A percentile compares a stretch with the other conserved stretches of the same genome.
Evolutionary conservation across 192 early-diverging fungal genomes (phyloP).

Genomic region (Gigaspora rosea): DNA sequence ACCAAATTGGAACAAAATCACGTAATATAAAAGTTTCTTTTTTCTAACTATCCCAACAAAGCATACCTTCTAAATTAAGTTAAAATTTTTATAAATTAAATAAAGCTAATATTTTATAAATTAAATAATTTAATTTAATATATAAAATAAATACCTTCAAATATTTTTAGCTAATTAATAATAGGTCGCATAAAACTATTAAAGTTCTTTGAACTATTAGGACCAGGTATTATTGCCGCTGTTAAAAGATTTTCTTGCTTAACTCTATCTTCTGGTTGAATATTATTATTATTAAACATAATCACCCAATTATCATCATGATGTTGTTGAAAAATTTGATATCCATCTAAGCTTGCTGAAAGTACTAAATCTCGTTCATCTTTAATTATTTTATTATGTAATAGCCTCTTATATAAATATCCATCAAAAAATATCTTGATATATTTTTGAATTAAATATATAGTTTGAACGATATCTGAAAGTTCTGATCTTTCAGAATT

Average conservation of each 20-base stretch:
- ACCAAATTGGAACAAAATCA: neutral
- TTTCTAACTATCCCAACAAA: neutral
- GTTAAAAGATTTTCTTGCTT: conserved; percentile 4
- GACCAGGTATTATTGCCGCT: neutral
- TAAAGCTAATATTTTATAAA: neutral
- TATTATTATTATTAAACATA: neutral
- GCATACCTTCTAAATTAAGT: neutral
- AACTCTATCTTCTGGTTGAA: neutral
- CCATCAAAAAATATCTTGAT: neutral
- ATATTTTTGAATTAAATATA: neutral
- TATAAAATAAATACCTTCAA: neutral
- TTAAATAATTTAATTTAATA: neutral
- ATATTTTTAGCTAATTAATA: neutral
- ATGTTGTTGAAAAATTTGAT: neutral
- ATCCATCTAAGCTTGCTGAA: neutral
- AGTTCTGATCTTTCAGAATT: too few relatives aligned
- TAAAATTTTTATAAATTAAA: too few relatives aligned
- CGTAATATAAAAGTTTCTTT: conserved; percentile 5
- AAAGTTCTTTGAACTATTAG: neutral
- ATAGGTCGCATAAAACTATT: neutral
- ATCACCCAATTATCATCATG: neutral
- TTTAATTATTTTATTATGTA: neutral
- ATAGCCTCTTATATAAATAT: neutral
- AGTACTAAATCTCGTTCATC: neutral
- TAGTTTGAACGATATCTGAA: too few relatives aligned